Evolutionary conservation across 2,329 filamentous ascomycete genomes (phyloP).

Genomic region (Trichophyton simii): DNA sequence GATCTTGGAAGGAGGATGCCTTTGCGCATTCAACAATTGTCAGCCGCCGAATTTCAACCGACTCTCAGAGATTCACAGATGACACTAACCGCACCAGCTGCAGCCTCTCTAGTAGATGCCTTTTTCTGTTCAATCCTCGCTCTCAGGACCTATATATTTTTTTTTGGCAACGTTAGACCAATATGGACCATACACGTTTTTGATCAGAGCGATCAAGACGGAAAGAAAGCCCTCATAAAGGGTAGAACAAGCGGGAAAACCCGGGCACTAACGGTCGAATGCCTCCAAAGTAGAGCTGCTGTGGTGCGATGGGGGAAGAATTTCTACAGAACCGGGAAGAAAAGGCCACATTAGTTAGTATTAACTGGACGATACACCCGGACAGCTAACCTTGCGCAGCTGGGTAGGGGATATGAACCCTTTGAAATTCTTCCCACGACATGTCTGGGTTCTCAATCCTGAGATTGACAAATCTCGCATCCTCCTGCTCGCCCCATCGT

Average conservation of each 20-base stretch:
- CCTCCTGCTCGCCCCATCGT: not conserved
- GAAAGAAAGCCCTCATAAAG: not conserved
- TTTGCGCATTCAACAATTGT: not conserved
- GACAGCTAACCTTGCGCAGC: not conserved
- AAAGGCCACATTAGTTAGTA: not conserved
- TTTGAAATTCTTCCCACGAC: not conserved
- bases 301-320: not conserved
- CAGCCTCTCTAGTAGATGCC: not conserved
- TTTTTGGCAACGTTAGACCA: not conserved
- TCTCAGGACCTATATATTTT: not conserved
- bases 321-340: not conserved
- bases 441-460: not conserved
- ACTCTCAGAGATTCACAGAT: not conserved
- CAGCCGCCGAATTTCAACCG: not conserved
- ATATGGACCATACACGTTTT: not conserved
- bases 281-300: not conserved
- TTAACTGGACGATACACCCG: not conserved
- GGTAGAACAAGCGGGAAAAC: not conserved
- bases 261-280: not conserved
- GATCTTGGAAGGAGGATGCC: not conserved
- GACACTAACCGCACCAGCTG: not conserved
- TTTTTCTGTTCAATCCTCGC: conserved; percentile 1
- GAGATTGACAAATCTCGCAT: not conserved
- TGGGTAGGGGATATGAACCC: not conserved
- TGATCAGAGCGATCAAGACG: not conserved